Evolutionary conservation across 1,139 yeast species (phyloP).

Genomic region (Diutina scorzettiae): DNA sequence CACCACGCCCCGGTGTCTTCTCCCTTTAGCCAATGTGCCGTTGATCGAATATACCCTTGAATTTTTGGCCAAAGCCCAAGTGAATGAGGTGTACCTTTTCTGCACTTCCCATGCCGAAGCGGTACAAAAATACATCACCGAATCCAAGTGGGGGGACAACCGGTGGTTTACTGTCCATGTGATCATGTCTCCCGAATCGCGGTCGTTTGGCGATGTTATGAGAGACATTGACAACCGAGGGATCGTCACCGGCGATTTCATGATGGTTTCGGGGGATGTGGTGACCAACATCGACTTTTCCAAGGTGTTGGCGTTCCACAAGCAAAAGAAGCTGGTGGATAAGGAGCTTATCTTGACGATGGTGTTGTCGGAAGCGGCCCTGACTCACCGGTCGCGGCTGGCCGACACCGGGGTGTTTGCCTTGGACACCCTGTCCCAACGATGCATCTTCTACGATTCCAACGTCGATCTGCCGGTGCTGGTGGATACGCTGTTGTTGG

Average conservation of each 20-base stretch:
- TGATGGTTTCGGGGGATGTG: constrained; percentile 87
- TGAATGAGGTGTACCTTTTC: constrained; percentile 78
- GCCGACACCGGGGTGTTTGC: constrained; percentile 79
- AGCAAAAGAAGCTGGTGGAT: constrained; percentile 56
- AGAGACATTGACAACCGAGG: constrained; percentile 90
- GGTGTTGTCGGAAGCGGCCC: constrained; percentile 80
- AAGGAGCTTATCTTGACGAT: constrained; percentile 88
- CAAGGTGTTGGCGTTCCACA: constrained; percentile 63
- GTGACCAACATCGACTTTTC: constrained; percentile 80
- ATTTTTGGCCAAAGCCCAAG: constrained; percentile 84
- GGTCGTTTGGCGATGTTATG: constrained; percentile 96
- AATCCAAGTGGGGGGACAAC: constrained; percentile 73
- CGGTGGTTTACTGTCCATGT: constrained; percentile 60
- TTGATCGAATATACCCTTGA: constrained; percentile 90
- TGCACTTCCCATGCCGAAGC: constrained; percentile 87
- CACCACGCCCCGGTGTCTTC: constrained; percentile 73
- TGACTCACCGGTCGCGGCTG: constrained; percentile 75
- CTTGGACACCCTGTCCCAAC: constrained; percentile 56
- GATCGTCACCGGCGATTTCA: constrained; percentile 75
- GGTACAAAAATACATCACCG: constrained; percentile 68
- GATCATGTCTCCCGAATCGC: constrained; percentile 74
- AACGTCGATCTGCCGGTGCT: constrained; percentile 34
- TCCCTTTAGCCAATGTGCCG: constrained; percentile 89
- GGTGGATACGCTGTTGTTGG: constrained; percentile 77
- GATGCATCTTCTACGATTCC: constrained; percentile 70